Conservation (phyloP, 257 asterid genomes). For the Lycium ferocissimum region DNA sequence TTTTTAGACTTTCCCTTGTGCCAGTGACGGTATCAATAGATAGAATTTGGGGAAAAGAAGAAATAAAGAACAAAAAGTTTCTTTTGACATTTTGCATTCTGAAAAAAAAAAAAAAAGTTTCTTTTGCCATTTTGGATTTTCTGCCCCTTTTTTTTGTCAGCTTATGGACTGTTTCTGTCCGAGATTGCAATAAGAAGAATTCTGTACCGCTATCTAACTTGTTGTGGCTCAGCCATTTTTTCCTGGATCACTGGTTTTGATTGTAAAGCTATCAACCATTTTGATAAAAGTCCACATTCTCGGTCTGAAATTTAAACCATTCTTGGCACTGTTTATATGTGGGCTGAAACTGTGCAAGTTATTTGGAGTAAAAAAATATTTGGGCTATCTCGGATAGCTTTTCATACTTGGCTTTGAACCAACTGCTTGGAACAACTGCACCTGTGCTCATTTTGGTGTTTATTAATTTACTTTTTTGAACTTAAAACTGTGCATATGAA, state of each 20-base stretch:
- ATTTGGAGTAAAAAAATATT: conserved; percentile 8
- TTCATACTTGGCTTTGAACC: neutral
- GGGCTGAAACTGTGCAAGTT: conserved; percentile 1
- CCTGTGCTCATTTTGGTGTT: conserved; percentile 12
- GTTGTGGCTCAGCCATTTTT: conserved; percentile 8
- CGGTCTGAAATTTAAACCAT: neutral
- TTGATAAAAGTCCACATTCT: neutral
- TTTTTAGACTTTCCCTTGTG: neutral
- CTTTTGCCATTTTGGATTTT: neutral
- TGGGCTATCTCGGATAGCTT: neutral
- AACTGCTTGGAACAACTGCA: neutral
- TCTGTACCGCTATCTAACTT: neutral
- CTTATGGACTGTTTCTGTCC: neutral
- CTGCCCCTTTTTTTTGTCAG: neutral
- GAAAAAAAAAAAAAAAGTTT: neutral
- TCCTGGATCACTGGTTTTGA: neutral
- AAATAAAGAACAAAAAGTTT: neutral
- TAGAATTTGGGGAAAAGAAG: neutral
- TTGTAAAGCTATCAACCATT: conserved; percentile 21
- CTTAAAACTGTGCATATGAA: conserved; percentile 35
- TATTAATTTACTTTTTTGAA: conserved; percentile 18
- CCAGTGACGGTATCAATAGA: neutral
- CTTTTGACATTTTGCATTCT: too few species aligned
- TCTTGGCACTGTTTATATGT: neutral
- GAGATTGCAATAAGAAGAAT: conserved; percentile 11